Evolutionary conservation across 73 alveolate genomes (phyloP), one percentile per base, ranked within the genome.

Genomic region (Paraurostyla sp.): DNA sequence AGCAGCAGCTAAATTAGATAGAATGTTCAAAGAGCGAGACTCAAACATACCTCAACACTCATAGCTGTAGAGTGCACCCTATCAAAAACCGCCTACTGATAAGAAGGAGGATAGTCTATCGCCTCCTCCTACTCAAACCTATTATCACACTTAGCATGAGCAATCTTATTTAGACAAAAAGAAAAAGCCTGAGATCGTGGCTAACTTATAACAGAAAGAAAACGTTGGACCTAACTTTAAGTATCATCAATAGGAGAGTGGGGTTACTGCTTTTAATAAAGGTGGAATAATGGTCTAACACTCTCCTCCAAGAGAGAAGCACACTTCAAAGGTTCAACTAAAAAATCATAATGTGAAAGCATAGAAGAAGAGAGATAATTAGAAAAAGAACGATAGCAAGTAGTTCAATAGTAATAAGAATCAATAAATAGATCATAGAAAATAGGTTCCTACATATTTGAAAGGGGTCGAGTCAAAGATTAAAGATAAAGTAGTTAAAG

Each of bases 251-350:
- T 4, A 33, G 15, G 83, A 69, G 32, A 20, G 23, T 6, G 69
- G 69, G 23, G 69, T 7, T 7, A n/a, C n/a, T n/a, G n/a, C n/a
- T 46, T 46, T 15, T 18, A 62, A 62, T 15, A 36, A 23, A 41
- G 13, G 29, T 25, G 65, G 9, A 52, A 32, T 78, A 9, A 30
- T 54, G 18, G 27, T 43, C 52, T 42, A 78, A 78, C 89, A 78
- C 29, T 78, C 89, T 32, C 89, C 89, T 13, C 89, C 89, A 16
- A 78, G 57, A n/a, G n/a, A n/a, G n/a, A n/a, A n/a, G n/a, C n/a
- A n/a, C n/a, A n/a, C n/a, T n/a, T n/a, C n/a, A n/a, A n/a, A n/a
- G n/a, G n/a, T n/a, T n/a, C n/a, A n/a, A n/a, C n/a, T n/a, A n/a
- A n/a, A n/a, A n/a, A n/a, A n/a, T n/a, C n/a, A n/a, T n/a, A n/a